Conservation (phyloP, 306 rosid species). For the Elaeagnus macrophylla region DNA sequence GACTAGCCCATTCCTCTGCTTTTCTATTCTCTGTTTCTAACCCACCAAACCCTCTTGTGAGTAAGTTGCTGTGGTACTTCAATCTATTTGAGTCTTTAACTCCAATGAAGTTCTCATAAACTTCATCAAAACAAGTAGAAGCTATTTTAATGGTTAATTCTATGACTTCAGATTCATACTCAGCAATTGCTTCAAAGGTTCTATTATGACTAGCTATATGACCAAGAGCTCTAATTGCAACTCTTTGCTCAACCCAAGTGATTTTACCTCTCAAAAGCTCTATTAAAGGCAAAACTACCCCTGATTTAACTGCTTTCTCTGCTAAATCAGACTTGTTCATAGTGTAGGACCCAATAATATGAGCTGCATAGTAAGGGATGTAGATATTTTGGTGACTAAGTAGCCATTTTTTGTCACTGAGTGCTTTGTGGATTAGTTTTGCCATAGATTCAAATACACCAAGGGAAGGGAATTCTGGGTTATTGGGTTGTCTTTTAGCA, state of each 20-base stretch:
- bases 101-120: constrained; percentile 32
- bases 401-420: constrained; percentile 41
- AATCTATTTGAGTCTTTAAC: constrained; percentile 30
- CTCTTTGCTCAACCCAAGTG: constrained; percentile 72
- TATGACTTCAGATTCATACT: constrained; percentile 30
- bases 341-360: constrained; percentile 56
- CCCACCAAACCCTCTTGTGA: constrained; percentile 55
- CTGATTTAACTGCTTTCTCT: constrained; percentile 34
- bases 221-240: constrained; percentile 56
- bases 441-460: constrained; percentile 60
- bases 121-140: constrained; percentile 31
- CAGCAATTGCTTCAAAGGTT: constrained; percentile 33
- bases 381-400: constrained; percentile 43
- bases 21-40: constrained; percentile 42
- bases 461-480: constrained; percentile 55
- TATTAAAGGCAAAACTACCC: constrained; percentile 39
- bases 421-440: constrained; percentile 39
- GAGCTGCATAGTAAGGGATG: constrained; percentile 68
- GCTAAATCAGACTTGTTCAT: constrained; percentile 48
- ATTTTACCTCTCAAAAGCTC: constrained; percentile 50
- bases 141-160: constrained; percentile 37
- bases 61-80: constrained; percentile 48
- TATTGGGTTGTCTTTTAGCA: constrained; percentile 45
- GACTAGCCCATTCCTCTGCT: constrained; percentile 68
- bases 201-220: constrained; percentile 47